phyloP scores from a whole-genome alignment of 2,329 filamentous ascomycete species.

The Pyrenophora tritici-repentis region DNA sequence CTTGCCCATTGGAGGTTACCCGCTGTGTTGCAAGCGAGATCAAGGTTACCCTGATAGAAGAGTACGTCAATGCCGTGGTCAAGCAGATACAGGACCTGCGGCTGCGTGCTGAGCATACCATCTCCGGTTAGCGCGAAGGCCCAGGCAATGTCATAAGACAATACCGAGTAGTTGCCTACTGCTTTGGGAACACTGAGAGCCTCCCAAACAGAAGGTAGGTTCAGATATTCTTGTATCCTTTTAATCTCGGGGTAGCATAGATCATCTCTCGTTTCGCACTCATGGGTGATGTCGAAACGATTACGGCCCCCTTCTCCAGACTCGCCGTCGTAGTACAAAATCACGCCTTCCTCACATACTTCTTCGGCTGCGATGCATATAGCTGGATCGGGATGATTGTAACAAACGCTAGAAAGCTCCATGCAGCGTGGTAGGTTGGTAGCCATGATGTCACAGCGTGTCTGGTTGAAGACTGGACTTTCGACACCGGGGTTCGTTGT shows the following conservation, averaged over 20 bases:
- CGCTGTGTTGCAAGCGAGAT: slow-evolving; percentile 50
- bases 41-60: slow-evolving; percentile 50
- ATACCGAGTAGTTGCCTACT: slow-evolving; percentile 40
- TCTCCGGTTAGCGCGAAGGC: slow-evolving; percentile 41
- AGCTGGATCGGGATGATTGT: slow-evolving; percentile 48
- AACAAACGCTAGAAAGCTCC: slow-evolving; percentile 49
- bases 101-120: slow-evolving; percentile 35
- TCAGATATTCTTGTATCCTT: slow-evolving; percentile 42
- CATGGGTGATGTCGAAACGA: slow-evolving; percentile 52
- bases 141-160: slow-evolving; percentile 27
- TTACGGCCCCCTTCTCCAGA: slow-evolving; percentile 49
- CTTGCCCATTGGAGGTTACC: slow-evolving; percentile 49
- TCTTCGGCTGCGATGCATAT: slow-evolving; percentile 47
- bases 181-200: slow-evolving; percentile 41
- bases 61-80: slow-evolving; percentile 47
- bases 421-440: slow-evolving; percentile 53
- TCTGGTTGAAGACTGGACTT: slow-evolving; percentile 52
- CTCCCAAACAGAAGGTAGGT: slow-evolving; percentile 38
- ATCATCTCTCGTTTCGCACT: slow-evolving; percentile 44
- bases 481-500: slow-evolving; percentile 53
- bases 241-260: slow-evolving; percentile 47
- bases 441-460: slow-evolving; percentile 54
- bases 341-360: slow-evolving; percentile 49
- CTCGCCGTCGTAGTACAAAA: slow-evolving; percentile 50
- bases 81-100: slow-evolving; percentile 44